phyloP scores from a whole-genome alignment of 2,329 filamentous ascomycete genomes.

The Verticillium alfalfae region DNA sequence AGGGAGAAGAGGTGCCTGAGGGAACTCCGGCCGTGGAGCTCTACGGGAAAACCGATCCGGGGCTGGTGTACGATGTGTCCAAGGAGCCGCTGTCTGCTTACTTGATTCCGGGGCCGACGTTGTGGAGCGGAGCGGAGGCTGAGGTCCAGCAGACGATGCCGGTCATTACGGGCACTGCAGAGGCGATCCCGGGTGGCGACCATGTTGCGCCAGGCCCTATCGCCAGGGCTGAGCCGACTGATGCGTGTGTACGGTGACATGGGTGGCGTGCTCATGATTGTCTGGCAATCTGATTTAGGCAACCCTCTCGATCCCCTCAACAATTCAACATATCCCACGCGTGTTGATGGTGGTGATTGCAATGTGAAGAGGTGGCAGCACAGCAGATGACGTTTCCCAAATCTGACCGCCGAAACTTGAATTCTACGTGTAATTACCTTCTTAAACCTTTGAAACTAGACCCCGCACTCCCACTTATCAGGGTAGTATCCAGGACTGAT shows the following conservation, averaged over 20 bases:
- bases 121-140: conserved; percentile 1
- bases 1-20: conserved; percentile 27
- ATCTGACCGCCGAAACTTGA: too few species aligned
- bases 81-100: conserved; percentile 12
- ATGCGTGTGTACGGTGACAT: conserved; percentile 4
- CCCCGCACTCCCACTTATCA: too few species aligned
- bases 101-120: conserved; percentile 13
- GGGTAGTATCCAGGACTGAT: too few species aligned
- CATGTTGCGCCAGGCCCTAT: conserved; percentile 5
- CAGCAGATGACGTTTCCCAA: too few species aligned
- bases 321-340: too few species aligned
- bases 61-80: conserved; percentile 33
- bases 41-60: conserved; percentile 33
- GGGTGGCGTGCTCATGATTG: neutral
- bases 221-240: conserved; percentile 8
- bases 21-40: conserved; percentile 30
- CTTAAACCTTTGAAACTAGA: too few species aligned
- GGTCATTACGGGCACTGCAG: neutral
- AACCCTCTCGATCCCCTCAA: too few species aligned
- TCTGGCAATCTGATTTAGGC: too few species aligned
- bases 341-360: too few species aligned
- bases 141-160: conserved; percentile 4
- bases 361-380: too few species aligned
- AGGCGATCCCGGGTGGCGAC: neutral
- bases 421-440: too few species aligned